Conservation (phyloP, 148 eudicot species). For the Pouteria glomerata region DNA sequence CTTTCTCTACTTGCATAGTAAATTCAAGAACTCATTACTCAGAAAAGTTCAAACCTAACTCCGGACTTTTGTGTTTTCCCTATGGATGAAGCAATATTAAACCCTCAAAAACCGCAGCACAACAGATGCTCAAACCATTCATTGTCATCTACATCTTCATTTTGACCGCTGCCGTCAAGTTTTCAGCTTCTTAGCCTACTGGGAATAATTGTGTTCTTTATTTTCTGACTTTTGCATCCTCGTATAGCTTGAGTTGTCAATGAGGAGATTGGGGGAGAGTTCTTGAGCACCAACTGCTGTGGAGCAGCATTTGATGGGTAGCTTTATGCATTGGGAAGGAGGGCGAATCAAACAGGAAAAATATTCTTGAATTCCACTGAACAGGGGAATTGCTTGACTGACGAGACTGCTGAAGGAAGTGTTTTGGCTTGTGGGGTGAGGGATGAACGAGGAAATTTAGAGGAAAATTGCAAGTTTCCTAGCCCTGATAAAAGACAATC, state of each 20-base stretch:
- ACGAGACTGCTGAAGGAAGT: neutral
- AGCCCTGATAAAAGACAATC: neutral
- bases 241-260: neutral
- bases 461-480: conserved; percentile 7
- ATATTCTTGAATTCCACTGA: conserved; percentile 16
- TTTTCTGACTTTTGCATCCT: neutral
- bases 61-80: too few species aligned
- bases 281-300: conserved; percentile 10
- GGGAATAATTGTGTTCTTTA: conserved; percentile 6
- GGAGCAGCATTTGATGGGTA: conserved; percentile 13
- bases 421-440: conserved; percentile 14
- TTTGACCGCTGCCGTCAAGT: neutral
- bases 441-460: neutral
- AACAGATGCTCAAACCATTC: neutral
- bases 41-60: too few species aligned
- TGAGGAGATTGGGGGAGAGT: conserved; percentile 17
- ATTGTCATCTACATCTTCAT: neutral
- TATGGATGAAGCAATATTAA: neutral
- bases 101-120: neutral
- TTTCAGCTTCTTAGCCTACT: neutral
- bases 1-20: too few species aligned
- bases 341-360: conserved; percentile 16
- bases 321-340: conserved; percentile 17
- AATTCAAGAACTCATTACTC: too few species aligned
- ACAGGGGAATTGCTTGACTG: conserved; percentile 17